Evolutionary conservation across 2,329 filamentous ascomycete genomes (phyloP), one percentile per base, ranked within the genome.

Genomic region (Talaromyces islandicus): DNA sequence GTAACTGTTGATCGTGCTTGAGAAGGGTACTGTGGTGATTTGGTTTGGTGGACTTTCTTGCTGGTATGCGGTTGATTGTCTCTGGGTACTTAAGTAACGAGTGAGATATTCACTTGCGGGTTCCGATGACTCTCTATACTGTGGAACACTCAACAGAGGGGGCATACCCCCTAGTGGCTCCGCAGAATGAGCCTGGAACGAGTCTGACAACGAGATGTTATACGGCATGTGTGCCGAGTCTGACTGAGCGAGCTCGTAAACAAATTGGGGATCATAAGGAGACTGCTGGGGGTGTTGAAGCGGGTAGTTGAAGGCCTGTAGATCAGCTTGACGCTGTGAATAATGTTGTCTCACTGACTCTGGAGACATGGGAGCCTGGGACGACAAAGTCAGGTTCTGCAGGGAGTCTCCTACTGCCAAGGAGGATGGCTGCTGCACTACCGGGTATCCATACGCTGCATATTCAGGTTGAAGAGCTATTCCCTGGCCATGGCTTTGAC

Each of bases 131-230:
- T 79, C 72, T 76, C 91, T 92, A 80, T 94, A 96, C 70, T 88
- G 88, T 78, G 88, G 82, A 71, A 88, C 82, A 63, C 84, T 82
- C 74, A 91, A 85, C 72, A 83, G 82, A 71, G 77, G 86, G 71
- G 86, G 79, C 74, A 92, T 82, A 77, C 91, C 89, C 73, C 91
- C 89, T 77, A 94, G 85, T 63, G 84, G 85, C 81, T 88, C 85
- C 77, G 88, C 84, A 71, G 91, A 89, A 79, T 89, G 87, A 67
- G 86, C 80, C 70, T 87, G 83, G 78, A 91, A 96, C 70, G 88
- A 87, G 77, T 91, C 95, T 71, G 88, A 88, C 77, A 87, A 83
- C 72, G 87, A 85, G 71, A 85, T 79, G 75, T 93, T 89, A 78
- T 95, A 96, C 67, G 81, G 75, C 62, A 77, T 88, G 81, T 78